phyloP scores from a whole-genome alignment of 116 monocot genomes.

The Zostera marina region DNA sequence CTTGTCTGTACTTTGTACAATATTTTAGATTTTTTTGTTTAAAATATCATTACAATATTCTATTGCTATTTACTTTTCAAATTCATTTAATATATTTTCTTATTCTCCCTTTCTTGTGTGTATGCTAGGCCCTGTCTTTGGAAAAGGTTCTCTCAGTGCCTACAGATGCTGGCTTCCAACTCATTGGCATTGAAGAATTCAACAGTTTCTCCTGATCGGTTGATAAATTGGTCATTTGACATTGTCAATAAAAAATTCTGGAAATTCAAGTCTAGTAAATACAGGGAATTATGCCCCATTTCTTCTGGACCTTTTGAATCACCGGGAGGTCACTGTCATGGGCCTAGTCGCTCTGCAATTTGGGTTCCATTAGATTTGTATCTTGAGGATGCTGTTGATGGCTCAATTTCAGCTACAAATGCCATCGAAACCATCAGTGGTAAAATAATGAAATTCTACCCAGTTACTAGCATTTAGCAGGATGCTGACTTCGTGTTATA shows the following conservation, averaged over 20 bases:
- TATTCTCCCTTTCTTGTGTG: slow-evolving; percentile 1
- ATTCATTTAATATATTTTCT: not conserved
- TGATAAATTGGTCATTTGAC: slow-evolving; percentile 26
- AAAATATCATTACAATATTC: no score
- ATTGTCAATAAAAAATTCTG: slow-evolving; percentile 8
- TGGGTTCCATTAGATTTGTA: slow-evolving; percentile 97
- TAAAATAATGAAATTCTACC: slow-evolving; percentile 10
- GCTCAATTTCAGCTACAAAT: slow-evolving; percentile 75
- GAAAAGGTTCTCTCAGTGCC: slow-evolving; percentile 34
- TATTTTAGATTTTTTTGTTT: no score
- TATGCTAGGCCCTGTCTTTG: slow-evolving; percentile 60
- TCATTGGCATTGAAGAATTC: slow-evolving; percentile 52
- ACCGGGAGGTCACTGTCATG: slow-evolving; percentile 39
- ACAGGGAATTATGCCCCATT: slow-evolving; percentile 15
- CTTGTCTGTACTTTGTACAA: no score
- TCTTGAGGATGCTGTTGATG: slow-evolving; percentile 87
- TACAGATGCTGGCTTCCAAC: slow-evolving; percentile 48
- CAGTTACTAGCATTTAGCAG: not conserved
- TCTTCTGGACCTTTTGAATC: slow-evolving; percentile 29
- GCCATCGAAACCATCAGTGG: slow-evolving; percentile 84
- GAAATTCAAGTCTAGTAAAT: slow-evolving; percentile 21
- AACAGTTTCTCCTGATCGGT: slow-evolving; percentile 21
- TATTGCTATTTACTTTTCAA: not conserved
- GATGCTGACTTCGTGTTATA: no score
- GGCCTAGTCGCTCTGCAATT: slow-evolving; percentile 39